Conservation (phyloP, 2,329 filamentous ascomycete species). For the Claviceps sp. region DNA sequence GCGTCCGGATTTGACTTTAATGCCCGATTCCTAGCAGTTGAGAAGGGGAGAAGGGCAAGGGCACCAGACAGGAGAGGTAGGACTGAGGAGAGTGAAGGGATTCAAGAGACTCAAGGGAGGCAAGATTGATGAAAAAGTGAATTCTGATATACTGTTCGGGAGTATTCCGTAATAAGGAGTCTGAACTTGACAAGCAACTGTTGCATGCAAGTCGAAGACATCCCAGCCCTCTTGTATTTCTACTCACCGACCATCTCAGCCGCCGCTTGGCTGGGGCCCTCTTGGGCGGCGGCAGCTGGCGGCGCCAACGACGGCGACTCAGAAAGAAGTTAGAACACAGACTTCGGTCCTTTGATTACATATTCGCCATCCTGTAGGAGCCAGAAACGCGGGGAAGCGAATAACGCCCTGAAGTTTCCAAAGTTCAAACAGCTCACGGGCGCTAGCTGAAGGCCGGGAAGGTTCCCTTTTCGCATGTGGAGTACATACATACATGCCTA, state of each 20-base stretch:
- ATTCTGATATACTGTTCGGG: not conserved
- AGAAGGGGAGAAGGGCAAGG: not conserved
- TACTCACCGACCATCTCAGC: conserved; percentile 3
- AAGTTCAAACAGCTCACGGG: too few relatives aligned
- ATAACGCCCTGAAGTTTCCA: too few relatives aligned
- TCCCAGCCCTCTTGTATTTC: conserved; percentile 10
- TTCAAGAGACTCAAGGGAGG: not conserved
- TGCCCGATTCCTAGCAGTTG: not conserved
- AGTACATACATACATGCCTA: too few relatives aligned
- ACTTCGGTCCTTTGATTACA: conserved; percentile 1
- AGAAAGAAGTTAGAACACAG: not conserved
- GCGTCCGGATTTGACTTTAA: not conserved
- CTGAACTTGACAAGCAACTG: not conserved
- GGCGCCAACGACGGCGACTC: not conserved
- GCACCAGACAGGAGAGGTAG: not conserved
- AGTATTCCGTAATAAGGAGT: too few relatives aligned
- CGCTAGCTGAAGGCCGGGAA: too few relatives aligned
- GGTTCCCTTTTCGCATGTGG: too few relatives aligned
- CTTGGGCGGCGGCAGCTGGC: not conserved
- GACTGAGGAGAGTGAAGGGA: not conserved
- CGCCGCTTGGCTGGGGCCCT: not conserved
- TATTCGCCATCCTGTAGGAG: conserved; percentile 4
- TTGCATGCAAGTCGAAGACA: conserved; percentile 4
- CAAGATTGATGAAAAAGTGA: not conserved
- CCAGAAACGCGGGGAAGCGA: not conserved